phyloP scores from a whole-genome alignment of 2,329 filamentous ascomycete genomes.

The Rugonectria rugulosa region DNA sequence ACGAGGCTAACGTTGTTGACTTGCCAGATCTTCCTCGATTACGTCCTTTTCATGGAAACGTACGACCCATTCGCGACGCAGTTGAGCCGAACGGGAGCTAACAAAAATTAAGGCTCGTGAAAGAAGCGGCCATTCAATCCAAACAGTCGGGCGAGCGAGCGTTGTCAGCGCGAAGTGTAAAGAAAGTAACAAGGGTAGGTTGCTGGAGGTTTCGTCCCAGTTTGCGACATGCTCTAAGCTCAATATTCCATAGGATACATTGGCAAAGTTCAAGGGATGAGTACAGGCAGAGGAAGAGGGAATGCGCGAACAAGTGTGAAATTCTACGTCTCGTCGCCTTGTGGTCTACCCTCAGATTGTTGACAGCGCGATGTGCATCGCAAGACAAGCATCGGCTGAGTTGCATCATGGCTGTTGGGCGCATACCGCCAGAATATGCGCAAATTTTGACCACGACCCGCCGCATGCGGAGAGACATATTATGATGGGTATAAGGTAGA shows the following conservation, averaged over 20 bases:
- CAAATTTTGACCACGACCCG: neutral
- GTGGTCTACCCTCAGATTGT: no score
- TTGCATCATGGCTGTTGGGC: neutral
- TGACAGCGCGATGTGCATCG: no score
- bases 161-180: constrained; percentile 77
- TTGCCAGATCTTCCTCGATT: constrained; percentile 83
- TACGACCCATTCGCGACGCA: constrained; percentile 40
- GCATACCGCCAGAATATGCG: neutral
- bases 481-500: neutral
- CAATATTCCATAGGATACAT: constrained; percentile 58
- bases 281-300: neutral
- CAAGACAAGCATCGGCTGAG: neutral
- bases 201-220: constrained; percentile 1
- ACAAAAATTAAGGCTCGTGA: constrained; percentile 67
- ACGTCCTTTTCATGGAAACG: constrained; percentile 80
- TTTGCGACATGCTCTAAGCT: constrained; percentile 19
- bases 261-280: constrained; percentile 74
- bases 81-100: neutral
- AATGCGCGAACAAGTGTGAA: neutral
- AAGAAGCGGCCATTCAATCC: constrained; percentile 79
- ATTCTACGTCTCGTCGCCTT: no score
- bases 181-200: constrained; percentile 78
- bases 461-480: neutral
- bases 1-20: constrained; percentile 34
- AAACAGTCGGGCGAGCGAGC: constrained; percentile 77